phyloP scores from a whole-genome alignment of 495 filamentous ascomycete species.

The Hyphodiscus hymeniophilus region DNA sequence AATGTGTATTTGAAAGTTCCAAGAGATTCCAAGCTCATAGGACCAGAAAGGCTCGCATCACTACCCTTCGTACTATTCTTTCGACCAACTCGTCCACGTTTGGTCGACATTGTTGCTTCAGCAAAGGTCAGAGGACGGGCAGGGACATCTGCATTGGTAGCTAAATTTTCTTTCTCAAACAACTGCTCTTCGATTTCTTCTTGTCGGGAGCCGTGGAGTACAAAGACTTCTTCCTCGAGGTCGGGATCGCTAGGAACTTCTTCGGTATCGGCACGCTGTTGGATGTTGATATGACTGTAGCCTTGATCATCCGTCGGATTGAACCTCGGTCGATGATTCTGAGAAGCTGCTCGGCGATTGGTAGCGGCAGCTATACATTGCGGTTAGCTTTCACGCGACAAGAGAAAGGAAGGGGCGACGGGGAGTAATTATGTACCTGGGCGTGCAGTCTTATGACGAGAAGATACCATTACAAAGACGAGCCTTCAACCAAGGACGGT shows the following conservation, averaged over 20 bases:
- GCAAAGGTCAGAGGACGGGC: constrained; percentile 1
- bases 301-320: not conserved
- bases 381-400: not conserved
- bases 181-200: not conserved
- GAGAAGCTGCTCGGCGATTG: not conserved
- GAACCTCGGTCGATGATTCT: not conserved
- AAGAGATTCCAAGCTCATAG: not conserved
- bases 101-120: constrained; percentile 4
- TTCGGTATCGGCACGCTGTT: not conserved
- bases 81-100: not conserved
- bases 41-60: not conserved
- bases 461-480: too few relatives aligned
- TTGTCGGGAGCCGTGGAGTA: not conserved
- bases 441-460: not conserved
- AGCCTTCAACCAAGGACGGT: too few relatives aligned
- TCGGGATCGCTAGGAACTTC: not conserved
- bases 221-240: not conserved
- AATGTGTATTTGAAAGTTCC: constrained; percentile 2
- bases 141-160: not conserved
- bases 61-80: not conserved
- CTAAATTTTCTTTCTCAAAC: not conserved
- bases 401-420: not conserved
- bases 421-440: too few relatives aligned
- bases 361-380: not conserved
- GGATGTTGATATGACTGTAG: constrained; percentile 1